Evolutionary conservation across 192 early-diverging fungal species (phyloP), one percentile per base, ranked within the genome.

Genomic region (Entophlyctis luteolus): DNA sequence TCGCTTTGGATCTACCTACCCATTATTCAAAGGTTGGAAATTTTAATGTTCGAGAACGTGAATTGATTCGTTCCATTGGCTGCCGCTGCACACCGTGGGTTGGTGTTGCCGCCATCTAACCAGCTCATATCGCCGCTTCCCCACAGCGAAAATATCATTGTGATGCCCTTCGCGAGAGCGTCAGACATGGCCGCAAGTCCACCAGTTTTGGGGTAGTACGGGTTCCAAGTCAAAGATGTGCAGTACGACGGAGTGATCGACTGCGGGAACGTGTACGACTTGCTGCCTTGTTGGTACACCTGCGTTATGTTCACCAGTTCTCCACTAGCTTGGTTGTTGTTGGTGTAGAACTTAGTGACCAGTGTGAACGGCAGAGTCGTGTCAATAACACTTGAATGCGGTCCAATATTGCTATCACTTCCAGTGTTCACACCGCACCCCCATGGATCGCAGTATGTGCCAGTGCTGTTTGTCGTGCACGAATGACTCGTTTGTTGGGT

Each of bases 51-150:
- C n/a, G n/a, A n/a, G n/a, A n/a, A n/a, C n/a, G n/a, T n/a, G n/a
- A n/a, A n/a, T n/a, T n/a, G n/a, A n/a, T n/a, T n/a, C n/a, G n/a
- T n/a, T n/a, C n/a, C n/a, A n/a, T n/a, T n/a, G n/a, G n/a, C n/a
- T n/a, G n/a, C n/a, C n/a, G n/a, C n/a, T n/a, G n/a, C n/a, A n/a
- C n/a, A n/a, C n/a, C n/a, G n/a, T n/a, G n/a, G n/a, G 68, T 73
- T 73, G 20, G 27, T 28, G 28, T n/a, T 37, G 20, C 75, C 75
- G 29, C 69, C 75, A 55, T 75, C 73, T 4, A 75, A 37, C 73
- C 73, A 75, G 69, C n/a, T 14, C 73, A 75, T 75, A n/a, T n/a
- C n/a, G 28, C 73, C 73, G n/a, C 20, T 23, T 18, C 69, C 75
- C 73, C 73, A 75, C 37, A 79, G 49, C 6, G 76, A 73, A 28